phyloP scores from a whole-genome alignment of 2,329 filamentous ascomycete genomes.

The Diaporthe ampelina region DNA sequence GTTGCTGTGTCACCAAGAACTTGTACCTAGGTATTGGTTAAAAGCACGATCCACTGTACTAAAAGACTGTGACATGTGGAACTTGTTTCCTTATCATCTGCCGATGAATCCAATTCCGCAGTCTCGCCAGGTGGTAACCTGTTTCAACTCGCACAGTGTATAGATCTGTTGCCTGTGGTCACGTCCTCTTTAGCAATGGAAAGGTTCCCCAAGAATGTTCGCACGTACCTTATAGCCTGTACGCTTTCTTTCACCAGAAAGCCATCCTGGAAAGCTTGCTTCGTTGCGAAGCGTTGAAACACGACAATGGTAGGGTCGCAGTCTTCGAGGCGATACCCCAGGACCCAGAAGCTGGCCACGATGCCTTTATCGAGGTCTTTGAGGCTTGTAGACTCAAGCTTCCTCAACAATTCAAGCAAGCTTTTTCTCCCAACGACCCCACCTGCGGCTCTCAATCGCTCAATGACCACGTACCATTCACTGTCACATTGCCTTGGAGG shows the following conservation, averaged over 20 bases:
- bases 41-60: not conserved
- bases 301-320: not conserved
- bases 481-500: not conserved
- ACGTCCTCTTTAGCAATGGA: not conserved
- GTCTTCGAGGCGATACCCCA: not conserved
- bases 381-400: not conserved
- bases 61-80: no score
- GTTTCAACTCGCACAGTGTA: slow-evolving; percentile 1
- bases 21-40: not conserved
- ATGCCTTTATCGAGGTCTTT: not conserved
- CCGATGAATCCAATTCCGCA: not conserved
- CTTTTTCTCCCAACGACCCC: not conserved
- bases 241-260: not conserved
- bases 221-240: not conserved
- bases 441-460: not conserved
- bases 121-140: not conserved
- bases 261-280: not conserved
- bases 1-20: no score
- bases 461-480: not conserved
- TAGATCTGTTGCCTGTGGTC: not conserved
- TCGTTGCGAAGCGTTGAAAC: not conserved
- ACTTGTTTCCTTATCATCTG: not conserved
- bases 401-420: not conserved
- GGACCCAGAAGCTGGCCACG: not conserved
- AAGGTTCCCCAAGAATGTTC: no score